Evolutionary conservation across 148 eudicot species (phyloP), one percentile per base, ranked within the genome.

Genomic region (Rhododendron ferrugineum): DNA sequence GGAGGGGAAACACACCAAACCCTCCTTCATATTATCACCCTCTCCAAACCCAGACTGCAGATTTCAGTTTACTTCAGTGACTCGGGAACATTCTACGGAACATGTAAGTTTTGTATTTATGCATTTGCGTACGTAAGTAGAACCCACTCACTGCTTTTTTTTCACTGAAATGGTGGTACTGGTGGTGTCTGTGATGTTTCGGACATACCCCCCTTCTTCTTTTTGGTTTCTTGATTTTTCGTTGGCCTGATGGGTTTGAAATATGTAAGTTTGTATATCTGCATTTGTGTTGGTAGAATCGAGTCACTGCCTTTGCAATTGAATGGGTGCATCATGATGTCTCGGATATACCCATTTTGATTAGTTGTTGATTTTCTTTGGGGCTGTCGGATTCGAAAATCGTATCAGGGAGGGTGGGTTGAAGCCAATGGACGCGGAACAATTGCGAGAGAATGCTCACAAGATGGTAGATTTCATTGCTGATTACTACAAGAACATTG

Each of bases 391-490:
- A 40, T 62, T 47, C 58, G 80, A 82, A 40, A 68, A 60, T 46
- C 26, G 44, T 83, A 5, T 79, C 36, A 94, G 96, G 95, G 95
- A 93, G 83, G 92, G 87, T 54, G 88, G 78, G 46, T 90, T 96
- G 94, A 96, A 93, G 87, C 88, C 97, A 78, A 96, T 96, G 98
- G 98, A 94, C 34, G 89, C 97, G 34, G 99, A 96, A 78, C 97
- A 96, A 70, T 75, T 96, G 83, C 89, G 99, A 86, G 95, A 95
- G 87, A 88, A 85, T 76, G 98, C 91, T 26, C 98, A 95, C 92
- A 89, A 91, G 89, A 96, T 96, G 98, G 95, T 96, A 14, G 99
- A 96, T 89, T 96, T 96, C 87, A 91, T 96, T 86, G 99, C 99
- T 86, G 99, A 96, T 89, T 96, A 96, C 82, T 96, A 96, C 90